phyloP scores from a whole-genome alignment of 345 rosid genomes.

The Anacardium occidentale region DNA sequence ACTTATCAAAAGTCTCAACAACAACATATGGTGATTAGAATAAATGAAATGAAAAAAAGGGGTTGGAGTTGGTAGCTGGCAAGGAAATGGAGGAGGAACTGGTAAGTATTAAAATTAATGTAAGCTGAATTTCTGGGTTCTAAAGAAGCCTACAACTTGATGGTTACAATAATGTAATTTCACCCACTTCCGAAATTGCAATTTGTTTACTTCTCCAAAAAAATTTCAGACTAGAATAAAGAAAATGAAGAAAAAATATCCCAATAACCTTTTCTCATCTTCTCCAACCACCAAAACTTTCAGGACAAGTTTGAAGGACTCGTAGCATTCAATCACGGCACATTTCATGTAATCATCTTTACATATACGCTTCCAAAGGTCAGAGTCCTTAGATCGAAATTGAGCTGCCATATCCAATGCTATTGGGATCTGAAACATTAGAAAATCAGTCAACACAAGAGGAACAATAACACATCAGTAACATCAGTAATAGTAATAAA shows the following conservation, averaged over 20 bases:
- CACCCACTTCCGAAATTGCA: neutral
- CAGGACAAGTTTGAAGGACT: constrained; percentile 79
- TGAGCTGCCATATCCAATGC: constrained; percentile 97
- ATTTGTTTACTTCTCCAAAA: constrained; percentile 3
- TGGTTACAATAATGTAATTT: neutral
- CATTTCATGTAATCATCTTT: constrained; percentile 98
- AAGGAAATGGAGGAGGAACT: neutral
- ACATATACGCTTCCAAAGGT: constrained; percentile 94
- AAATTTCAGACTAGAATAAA: constrained; percentile 1
- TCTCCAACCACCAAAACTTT: constrained; percentile 82
- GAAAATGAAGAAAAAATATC: neutral
- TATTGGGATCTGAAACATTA: constrained; percentile 69
- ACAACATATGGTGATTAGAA: neutral
- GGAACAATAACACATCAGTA: neutral
- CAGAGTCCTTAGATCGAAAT: constrained; percentile 72
- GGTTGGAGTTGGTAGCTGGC: neutral
- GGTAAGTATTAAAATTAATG: neutral
- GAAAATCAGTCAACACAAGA: constrained; percentile 17
- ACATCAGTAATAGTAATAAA: constrained; percentile 4
- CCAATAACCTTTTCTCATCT: constrained; percentile 81
- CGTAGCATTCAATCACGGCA: constrained; percentile 96
- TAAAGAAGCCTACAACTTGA: neutral
- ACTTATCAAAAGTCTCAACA: neutral
- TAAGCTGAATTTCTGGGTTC: neutral
- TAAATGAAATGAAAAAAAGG: neutral